Conservation (phyloP, 176 grass and related monocot genomes). For the Carex scoparia region DNA sequence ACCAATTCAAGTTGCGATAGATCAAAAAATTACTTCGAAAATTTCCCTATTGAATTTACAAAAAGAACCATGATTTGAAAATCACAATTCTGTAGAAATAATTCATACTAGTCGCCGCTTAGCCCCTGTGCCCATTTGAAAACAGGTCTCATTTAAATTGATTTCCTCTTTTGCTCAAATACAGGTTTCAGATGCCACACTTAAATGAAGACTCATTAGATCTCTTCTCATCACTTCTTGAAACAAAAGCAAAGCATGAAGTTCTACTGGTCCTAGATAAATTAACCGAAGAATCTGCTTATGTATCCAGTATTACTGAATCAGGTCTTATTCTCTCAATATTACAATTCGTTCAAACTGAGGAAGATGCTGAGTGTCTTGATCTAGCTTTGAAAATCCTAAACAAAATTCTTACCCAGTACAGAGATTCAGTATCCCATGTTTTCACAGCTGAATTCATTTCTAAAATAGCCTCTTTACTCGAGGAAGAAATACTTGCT, state of each 20-base stretch:
- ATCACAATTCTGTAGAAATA: too few species aligned
- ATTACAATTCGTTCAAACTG: conserved; percentile 42
- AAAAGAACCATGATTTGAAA: too few species aligned
- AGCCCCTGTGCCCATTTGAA: too few species aligned
- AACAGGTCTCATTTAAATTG: not conserved
- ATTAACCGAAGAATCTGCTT: conserved; percentile 34
- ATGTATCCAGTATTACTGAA: conserved; percentile 41
- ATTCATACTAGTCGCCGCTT: too few species aligned
- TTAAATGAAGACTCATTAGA: conserved; percentile 46
- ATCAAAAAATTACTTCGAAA: too few species aligned
- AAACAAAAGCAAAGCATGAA: conserved; percentile 48
- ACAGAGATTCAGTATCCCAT: conserved; percentile 36
- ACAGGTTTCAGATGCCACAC: conserved; percentile 45
- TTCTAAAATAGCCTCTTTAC: conserved; percentile 48
- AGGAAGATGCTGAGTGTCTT: conserved; percentile 52
- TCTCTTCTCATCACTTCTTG: conserved; percentile 54
- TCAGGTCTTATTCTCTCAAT: conserved; percentile 42
- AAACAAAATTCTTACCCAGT: conserved; percentile 45
- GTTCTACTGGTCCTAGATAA: conserved; percentile 53
- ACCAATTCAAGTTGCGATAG: too few species aligned
- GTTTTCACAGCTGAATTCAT: conserved; percentile 62
- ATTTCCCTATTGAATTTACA: too few species aligned
- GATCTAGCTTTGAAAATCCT: conserved; percentile 63
- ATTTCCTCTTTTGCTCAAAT: conserved; percentile 9
- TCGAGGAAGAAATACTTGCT: conserved; percentile 45